Evolutionary conservation across 371 early-diverging fungal species (phyloP), one percentile per base, ranked within the genome.

Genomic region (Mortierella sp.): DNA sequence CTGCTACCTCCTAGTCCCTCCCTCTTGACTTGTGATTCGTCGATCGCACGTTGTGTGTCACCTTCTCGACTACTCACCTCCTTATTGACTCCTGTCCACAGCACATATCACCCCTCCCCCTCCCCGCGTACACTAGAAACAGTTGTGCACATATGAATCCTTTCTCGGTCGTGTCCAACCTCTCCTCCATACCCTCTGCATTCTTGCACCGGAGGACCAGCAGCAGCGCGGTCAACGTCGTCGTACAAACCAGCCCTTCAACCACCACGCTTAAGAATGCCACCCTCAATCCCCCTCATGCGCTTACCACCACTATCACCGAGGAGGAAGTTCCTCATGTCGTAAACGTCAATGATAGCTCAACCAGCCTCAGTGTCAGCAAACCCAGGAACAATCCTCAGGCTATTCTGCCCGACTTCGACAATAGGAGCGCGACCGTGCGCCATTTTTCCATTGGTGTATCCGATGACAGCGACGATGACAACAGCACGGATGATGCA

Each of bases 381-480:
- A 72, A 59, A 49, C 58, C 61, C 8, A 56, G 73, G 12, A 67
- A 50, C 55, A 57, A 57, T 48, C 67, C 73, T 14, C 73, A 72
- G 49, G 73, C 73, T 27, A 61, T 72, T 49, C 56, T 72, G 4
- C 59, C 62, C 0, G 62, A 58, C 21, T 31, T 56, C 19, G 49
- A 54, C 12, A 37, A 44, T 15, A 44, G 26, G 31, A n/a, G n/a
- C n/a, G n/a, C n/a, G n/a, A n/a, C n/a, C n/a, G n/a, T n/a, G n/a
- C n/a, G n/a, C n/a, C n/a, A n/a, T n/a, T n/a, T n/a, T n/a, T 21
- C 28, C 14, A 19, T 31, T 28, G 21, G 31, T 56, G 56, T 21
- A 31, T 43, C 23, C 34, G 19, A 56, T 27, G 30, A 27, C 56
- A 23, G 19, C 11, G 21, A 4, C 2, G 7, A 12, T 15, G 15